Conservation (phyloP, 306 rosid species). For the Coriaria nepalensis region DNA sequence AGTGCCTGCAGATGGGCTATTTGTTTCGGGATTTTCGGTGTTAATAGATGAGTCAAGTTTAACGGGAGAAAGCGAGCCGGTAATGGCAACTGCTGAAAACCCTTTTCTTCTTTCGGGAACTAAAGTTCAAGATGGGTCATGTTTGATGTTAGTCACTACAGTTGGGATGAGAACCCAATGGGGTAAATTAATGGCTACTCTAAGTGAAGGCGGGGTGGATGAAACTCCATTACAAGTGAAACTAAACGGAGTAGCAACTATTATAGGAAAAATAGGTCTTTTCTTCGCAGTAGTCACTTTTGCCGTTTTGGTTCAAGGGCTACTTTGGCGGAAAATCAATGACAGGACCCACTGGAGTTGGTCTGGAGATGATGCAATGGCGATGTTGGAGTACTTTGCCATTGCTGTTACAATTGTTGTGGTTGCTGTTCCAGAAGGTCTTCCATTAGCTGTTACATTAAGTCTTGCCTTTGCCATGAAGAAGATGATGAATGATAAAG, state of each 20-base stretch:
- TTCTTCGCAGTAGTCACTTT: constrained; percentile 76
- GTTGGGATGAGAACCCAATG: constrained; percentile 99
- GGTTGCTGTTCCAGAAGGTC: constrained; percentile 95
- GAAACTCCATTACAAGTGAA: constrained; percentile 97
- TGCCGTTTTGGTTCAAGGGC: constrained; percentile 74
- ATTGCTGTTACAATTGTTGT: constrained; percentile 88
- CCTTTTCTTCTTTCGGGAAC: constrained; percentile 95
- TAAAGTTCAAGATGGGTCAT: constrained; percentile 87
- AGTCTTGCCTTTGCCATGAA: constrained; percentile 99
- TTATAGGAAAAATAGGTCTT: constrained; percentile 86
- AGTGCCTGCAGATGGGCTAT: constrained; percentile 90
- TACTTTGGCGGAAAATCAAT: constrained; percentile 38
- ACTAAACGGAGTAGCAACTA: constrained; percentile 91
- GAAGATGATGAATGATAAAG: constrained; percentile 97
- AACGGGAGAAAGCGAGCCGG: constrained; percentile 95
- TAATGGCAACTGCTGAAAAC: constrained; percentile 47
- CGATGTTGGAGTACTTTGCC: constrained; percentile 73
- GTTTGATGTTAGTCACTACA: constrained; percentile 81
- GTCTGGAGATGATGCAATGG: constrained; percentile 74
- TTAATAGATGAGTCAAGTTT: constrained; percentile 83
- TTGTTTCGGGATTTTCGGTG: constrained; percentile 76
- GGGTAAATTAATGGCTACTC: constrained; percentile 97
- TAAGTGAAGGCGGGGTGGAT: constrained; percentile 91
- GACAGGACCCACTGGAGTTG: constrained; percentile 57
- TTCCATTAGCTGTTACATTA: constrained; percentile 87